Base-by-base conservation (phyloP, 345 rosid genomes). In the Lepidium sativum region DNA sequence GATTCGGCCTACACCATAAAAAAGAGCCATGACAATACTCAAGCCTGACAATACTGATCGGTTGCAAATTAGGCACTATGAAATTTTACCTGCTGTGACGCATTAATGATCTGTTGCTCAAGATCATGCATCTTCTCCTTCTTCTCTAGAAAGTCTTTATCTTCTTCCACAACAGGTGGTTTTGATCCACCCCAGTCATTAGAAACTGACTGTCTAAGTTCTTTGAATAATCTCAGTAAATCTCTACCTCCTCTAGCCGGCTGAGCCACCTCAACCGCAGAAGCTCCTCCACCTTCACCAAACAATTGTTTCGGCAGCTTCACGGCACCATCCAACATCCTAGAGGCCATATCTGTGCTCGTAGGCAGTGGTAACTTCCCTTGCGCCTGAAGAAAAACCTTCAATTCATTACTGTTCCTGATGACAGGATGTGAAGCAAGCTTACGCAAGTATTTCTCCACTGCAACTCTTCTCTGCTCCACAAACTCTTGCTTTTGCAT, bases 401-500 rank as follows among this genome's bases (percentile, higher is more conserved):
- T 91, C 65, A 95, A 47, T 61, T 95, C 96, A 35, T 95, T 96
- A 57, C 97, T 95, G 73, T 67, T 80, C 76, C 80, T 75, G 27
- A 95, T 85, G 34, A 95, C 74, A 1, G 94, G 95, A 67, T 95
- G 99, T 3, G 69, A 76, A 14, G 73, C 84, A 9, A 95, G 81
- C 75, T 87, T 80, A 39, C 83, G 80, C 81, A 95, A 56, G 64
- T 88, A 91, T 65, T 84, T 95, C 89, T 91, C 97, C 72, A 95
- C 77, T 1, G 89, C 84, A 61, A 95, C 77, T 71, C 95, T 80
- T 74, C 95, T 81, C 81, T 91, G 96, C 81, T 95, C 97, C 27
- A 95, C 92, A 15, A 94, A 94, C 50, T 91, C 96, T 83, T 88
- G 96, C 72, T 88, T 94, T 43, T 94, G 99, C 97, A 95, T 95